These are phyloP conservation scores for Acorus gramineus DNA, from an alignment of 106 monocot genomes.

Conservation along the genomic window DNA sequence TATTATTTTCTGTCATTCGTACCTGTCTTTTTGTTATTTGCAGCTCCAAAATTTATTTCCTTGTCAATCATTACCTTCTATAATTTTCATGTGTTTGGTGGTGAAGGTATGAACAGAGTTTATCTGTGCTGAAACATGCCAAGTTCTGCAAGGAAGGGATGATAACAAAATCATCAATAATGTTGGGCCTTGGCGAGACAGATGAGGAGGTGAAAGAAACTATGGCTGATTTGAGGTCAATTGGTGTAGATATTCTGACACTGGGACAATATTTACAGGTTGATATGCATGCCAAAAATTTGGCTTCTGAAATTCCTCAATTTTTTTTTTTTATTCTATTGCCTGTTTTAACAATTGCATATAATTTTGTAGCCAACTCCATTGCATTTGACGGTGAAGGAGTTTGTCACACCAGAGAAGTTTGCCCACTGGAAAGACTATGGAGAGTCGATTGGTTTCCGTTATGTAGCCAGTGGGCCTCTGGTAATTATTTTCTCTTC, in stretches of 20 bases:
- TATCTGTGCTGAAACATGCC: conserved; percentile 86
- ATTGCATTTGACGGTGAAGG: conserved; percentile 82
- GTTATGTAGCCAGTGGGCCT: conserved; percentile 91
- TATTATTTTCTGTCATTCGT: no score
- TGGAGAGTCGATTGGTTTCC: conserved; percentile 84
- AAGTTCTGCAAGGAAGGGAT: conserved; percentile 64
- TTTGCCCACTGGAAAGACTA: conserved; percentile 86
- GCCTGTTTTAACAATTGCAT: conserved; percentile 1
- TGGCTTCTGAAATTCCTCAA: not conserved
- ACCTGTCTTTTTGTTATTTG: no score
- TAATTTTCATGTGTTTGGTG: no score
- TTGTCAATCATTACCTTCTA: no score
- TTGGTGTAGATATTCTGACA: conserved; percentile 88
- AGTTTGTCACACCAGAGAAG: conserved; percentile 91
- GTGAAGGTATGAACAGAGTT: conserved; percentile 78
- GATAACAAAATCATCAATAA: conserved; percentile 86
- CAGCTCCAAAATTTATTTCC: no score
- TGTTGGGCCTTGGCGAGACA: conserved; percentile 90
- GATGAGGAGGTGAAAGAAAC: conserved; percentile 84
- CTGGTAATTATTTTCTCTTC: conserved; percentile 39
- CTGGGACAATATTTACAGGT: conserved; percentile 96
- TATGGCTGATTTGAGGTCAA: conserved; percentile 71
- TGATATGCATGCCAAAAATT: not conserved
- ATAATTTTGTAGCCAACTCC: conserved; percentile 67
- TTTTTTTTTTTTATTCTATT: not conserved